These are phyloP conservation scores for Tolypocladium album DNA, from an alignment of 2,329 filamentous ascomycete genomes.

Conservation along the genomic window DNA sequence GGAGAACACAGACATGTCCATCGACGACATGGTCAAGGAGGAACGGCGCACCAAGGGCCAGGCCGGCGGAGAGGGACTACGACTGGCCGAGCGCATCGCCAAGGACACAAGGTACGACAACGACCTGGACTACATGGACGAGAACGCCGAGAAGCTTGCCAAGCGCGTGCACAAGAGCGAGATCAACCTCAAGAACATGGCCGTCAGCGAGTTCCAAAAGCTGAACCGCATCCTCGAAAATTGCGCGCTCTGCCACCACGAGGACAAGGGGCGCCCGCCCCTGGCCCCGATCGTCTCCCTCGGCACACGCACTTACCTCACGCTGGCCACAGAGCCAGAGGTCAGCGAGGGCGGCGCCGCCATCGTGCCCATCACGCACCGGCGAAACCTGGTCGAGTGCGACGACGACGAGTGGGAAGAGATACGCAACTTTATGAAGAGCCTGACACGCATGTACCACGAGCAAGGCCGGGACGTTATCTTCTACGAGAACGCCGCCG, in stretches of 20 bases:
- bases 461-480: constrained; percentile 84
- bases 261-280: constrained; percentile 64
- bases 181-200: constrained; percentile 74
- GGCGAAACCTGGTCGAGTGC: constrained; percentile 86
- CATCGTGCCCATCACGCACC: constrained; percentile 82
- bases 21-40: constrained; percentile 95
- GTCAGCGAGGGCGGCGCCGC: constrained; percentile 73
- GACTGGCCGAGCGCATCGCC: constrained; percentile 84
- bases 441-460: constrained; percentile 85
- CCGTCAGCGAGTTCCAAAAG: constrained; percentile 81
- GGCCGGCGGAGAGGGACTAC: constrained; percentile 66
- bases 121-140: constrained; percentile 93
- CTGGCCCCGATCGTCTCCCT: constrained; percentile 78
- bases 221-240: constrained; percentile 76
- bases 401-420: constrained; percentile 99
- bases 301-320: constrained; percentile 77
- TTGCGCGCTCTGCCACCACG: constrained; percentile 87
- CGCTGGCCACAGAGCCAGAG: constrained; percentile 82
- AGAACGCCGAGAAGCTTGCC: constrained; percentile 85
- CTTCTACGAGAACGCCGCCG: constrained; percentile 95
- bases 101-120: constrained; percentile 87
- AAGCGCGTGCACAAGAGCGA: constrained; percentile 81
- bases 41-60: constrained; percentile 77
- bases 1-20: constrained; percentile 89
- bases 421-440: constrained; percentile 98